A percentile compares a stretch with the other conserved stretches of the same genome.
These are phyloP conservation scores for Globisporangium sylvaticum DNA, from an alignment of 352 stramenopile species.

Conservation along the genomic window DNA sequence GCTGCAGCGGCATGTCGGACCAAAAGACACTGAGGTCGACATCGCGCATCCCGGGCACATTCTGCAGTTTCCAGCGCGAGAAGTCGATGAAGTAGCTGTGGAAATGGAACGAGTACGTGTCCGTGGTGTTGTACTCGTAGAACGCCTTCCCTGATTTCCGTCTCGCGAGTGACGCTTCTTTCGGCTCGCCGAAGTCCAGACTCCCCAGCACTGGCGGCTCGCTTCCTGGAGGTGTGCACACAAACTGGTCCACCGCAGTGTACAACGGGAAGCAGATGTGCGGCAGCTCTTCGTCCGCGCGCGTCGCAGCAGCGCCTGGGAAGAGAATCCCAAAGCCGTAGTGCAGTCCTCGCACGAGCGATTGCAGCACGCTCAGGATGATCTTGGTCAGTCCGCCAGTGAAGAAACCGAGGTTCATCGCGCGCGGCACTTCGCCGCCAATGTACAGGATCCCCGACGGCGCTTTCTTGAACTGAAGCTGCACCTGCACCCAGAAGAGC, in stretches of 20 bases:
- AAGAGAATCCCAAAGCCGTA: constrained; percentile 46
- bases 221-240: constrained; percentile 33
- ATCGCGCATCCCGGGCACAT: constrained; percentile 46
- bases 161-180: constrained; percentile 26
- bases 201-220: constrained; percentile 34
- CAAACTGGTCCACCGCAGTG: constrained; percentile 64
- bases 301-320: constrained; percentile 15
- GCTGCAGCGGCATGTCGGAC: constrained; percentile 55
- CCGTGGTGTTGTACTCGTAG: constrained; percentile 54
- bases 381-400: constrained; percentile 43
- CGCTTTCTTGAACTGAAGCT: constrained; percentile 63
- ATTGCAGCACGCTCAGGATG: constrained; percentile 49
- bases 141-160: constrained; percentile 29
- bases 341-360: constrained; percentile 48
- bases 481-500: constrained; percentile 64
- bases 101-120: constrained; percentile 75
- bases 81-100: constrained; percentile 76
- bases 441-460: constrained; percentile 59
- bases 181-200: constrained; percentile 51
- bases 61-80: constrained; percentile 41
- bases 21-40: constrained; percentile 46
- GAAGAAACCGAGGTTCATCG: constrained; percentile 59
- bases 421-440: constrained; percentile 48
- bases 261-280: constrained; percentile 70
- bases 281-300: constrained; percentile 44